These are phyloP conservation scores for Phytophthora idaei DNA, from an alignment of 352 stramenopile species.

Conservation along the genomic window DNA sequence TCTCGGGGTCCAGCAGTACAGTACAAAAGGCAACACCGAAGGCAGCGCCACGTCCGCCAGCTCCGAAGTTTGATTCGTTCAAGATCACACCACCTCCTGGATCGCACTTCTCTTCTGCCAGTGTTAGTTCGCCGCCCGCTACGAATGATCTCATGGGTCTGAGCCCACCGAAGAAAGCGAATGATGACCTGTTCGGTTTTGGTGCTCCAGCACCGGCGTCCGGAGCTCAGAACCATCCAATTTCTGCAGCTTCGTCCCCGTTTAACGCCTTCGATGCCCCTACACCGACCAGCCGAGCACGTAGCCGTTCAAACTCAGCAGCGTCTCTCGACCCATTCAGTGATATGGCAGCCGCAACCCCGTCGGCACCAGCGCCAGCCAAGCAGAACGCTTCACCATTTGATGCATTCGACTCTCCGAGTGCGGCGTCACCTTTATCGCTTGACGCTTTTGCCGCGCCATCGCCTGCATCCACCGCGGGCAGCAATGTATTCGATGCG, in stretches of 20 bases:
- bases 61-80: conserved; percentile 64
- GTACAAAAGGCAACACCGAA: conserved; percentile 36
- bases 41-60: conserved; percentile 28
- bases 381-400: conserved; percentile 43
- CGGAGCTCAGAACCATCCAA: conserved; percentile 16
- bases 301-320: conserved; percentile 21
- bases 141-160: conserved; percentile 76
- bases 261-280: conserved; percentile 47
- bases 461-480: conserved; percentile 21
- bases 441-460: conserved; percentile 49
- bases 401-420: conserved; percentile 41
- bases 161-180: conserved; percentile 45
- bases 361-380: conserved; percentile 12
- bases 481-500: conserved; percentile 40
- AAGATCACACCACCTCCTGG: conserved; percentile 70
- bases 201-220: conserved; percentile 38
- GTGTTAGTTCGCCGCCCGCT: conserved; percentile 20
- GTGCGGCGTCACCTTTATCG: conserved; percentile 17
- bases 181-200: conserved; percentile 69
- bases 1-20: conserved; percentile 34
- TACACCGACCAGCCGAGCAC: conserved; percentile 29
- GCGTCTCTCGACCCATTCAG: conserved; percentile 51
- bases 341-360: conserved; percentile 23
- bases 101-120: conserved; percentile 48
- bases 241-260: conserved; percentile 33